Evolutionary conservation across 1,284 basidiomycete species (phyloP), one percentile per base, ranked within the genome.

Genomic region (Naganishia sp.): DNA sequence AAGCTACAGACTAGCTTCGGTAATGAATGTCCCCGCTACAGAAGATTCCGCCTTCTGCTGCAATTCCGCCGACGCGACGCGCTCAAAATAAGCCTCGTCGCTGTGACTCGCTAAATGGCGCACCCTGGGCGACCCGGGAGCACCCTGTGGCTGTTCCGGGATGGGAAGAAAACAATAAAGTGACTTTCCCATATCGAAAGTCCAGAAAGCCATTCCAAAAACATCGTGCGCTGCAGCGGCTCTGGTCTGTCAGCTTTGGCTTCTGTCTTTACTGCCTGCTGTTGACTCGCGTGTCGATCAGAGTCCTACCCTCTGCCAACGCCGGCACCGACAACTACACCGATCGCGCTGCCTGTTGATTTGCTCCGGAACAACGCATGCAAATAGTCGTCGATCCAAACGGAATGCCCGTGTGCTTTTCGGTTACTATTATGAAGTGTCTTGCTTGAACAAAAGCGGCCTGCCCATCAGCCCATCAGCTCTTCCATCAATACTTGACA

Each of bases 131-230:
- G n/a, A 15, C 5, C 35, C 31, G 32, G 25, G 52, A 23, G 21
- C 47, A 39, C 35, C 35, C 35, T 39, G 35, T 28, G 35, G 35
- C 42, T 43, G 25, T 51, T 50, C 58, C 58, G 58, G 58, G 50
- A 35, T 51, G 47, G 58, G 58, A 61, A 61, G 49, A 51, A 61
- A 61, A 61, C 58, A 61, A 47, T 39, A 39, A 35, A 54, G 32
- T 50, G 15, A 50, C 47, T 61, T 51, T 51, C 42, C 58, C 58
- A 21, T 41, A 61, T 51, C 49, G 31, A 32, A 61, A 25, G 32
- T 18, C 18, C 13, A 41, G 35, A 39, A 39, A 39, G 35, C 35
- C 35, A 39, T 39, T 39, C 13, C 10, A 13, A 13, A 39, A 39
- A 6, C 35, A 6, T 39, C 35, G 7, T 39, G 10, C 13, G 35